A percentile compares a stretch with the other conserved stretches of the same genome.
Evolutionary conservation across 139 green algal genomes (phyloP).

Genomic region (Haematococcus lacustris): DNA sequence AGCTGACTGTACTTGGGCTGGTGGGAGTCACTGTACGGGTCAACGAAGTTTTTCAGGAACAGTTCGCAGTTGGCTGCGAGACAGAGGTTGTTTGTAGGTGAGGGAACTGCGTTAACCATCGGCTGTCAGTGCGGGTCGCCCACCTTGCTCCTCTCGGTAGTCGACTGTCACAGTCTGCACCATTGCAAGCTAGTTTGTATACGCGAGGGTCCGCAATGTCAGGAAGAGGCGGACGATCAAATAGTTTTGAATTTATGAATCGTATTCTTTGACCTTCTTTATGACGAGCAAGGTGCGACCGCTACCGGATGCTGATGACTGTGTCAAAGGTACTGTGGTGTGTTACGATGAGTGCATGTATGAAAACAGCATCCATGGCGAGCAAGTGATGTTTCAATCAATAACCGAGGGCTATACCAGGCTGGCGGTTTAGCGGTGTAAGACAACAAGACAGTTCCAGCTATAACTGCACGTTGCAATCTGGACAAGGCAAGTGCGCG

Average conservation of each 20-base stretch:
- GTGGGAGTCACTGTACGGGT: conserved; percentile 22
- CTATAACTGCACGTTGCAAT: no score
- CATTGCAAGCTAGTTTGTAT: background rate
- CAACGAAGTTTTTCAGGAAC: conserved; percentile 60
- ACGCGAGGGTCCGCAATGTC: background rate
- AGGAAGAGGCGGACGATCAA: no score
- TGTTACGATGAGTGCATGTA: background rate
- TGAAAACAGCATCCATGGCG: background rate
- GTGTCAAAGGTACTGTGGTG: background rate
- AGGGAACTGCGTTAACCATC: background rate
- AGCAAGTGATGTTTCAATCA: no score
- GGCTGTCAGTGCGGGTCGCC: background rate
- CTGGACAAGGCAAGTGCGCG: no score
- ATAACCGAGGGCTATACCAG: no score
- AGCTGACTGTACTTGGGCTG: conserved; percentile 49
- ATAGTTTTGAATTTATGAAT: background rate
- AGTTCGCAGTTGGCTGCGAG: conserved; percentile 23
- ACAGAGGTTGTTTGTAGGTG: background rate
- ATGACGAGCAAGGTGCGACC: background rate
- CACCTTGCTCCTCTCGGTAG: background rate
- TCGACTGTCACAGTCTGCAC: background rate
- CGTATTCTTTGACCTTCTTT: background rate
- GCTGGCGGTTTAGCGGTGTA: no score
- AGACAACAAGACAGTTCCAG: no score
- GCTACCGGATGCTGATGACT: background rate